These are phyloP conservation scores for Rosellinia necatrix DNA, from an alignment of 2,329 filamentous ascomycete genomes.

Conservation along the genomic window DNA sequence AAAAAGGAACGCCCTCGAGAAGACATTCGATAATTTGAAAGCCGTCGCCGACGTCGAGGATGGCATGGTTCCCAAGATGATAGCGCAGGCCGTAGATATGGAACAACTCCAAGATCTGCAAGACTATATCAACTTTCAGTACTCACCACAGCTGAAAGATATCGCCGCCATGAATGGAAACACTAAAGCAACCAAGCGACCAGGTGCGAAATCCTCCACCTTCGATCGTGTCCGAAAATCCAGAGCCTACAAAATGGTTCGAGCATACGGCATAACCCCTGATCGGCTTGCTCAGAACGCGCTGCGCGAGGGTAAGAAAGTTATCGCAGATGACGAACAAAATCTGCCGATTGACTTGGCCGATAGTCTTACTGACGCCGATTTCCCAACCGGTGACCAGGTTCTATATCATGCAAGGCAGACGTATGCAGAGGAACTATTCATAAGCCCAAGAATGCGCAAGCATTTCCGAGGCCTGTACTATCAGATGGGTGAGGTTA, in stretches of 20 bases:
- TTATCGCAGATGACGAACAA: constrained; percentile 82
- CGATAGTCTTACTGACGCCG: constrained; percentile 73
- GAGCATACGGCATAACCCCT: constrained; percentile 86
- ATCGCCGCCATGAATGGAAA: constrained; percentile 67
- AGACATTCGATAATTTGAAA: constrained; percentile 75
- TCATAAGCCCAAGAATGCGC: constrained; percentile 84
- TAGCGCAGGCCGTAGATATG: constrained; percentile 79
- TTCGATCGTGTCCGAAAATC: constrained; percentile 85
- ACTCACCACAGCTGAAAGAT: constrained; percentile 82
- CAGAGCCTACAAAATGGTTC: constrained; percentile 80
- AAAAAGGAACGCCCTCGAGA: constrained; percentile 84
- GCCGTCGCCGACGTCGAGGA: constrained; percentile 67
- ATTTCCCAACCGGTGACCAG: constrained; percentile 75
- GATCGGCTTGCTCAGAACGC: constrained; percentile 89
- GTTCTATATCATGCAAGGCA: constrained; percentile 80
- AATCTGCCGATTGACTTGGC: constrained; percentile 85
- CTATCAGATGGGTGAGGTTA: constrained; percentile 82
- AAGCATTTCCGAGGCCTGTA: constrained; percentile 83
- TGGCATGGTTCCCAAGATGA: constrained; percentile 77
- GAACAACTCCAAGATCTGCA: constrained; percentile 97
- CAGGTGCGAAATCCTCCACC: constrained; percentile 78
- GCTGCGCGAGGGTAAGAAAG: constrained; percentile 75
- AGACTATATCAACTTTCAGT: constrained; percentile 95
- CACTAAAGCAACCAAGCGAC: constrained; percentile 72
- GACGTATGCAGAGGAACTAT: constrained; percentile 90